phyloP scores from a whole-genome alignment of 2,329 filamentous ascomycete species.

The Fusarium coffeatum region DNA sequence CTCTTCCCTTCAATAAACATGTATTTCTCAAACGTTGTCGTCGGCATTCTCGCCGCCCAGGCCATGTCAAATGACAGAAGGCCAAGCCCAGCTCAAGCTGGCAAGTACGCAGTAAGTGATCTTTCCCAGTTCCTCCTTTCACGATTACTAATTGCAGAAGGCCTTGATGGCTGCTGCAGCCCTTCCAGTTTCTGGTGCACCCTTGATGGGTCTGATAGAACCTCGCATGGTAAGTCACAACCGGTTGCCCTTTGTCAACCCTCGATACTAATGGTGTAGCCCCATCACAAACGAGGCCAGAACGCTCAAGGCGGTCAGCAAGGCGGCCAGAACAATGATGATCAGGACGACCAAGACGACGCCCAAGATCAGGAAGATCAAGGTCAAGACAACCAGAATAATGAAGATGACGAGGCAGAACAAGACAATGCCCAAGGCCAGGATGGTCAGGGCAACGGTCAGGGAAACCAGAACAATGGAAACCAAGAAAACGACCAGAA shows the following conservation, averaged over 20 bases:
- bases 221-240: not conserved
- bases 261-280: not conserved
- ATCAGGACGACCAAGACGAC: not conserved
- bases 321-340: not conserved
- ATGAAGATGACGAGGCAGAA: not conserved
- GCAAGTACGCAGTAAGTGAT: constrained; percentile 15
- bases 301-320: not conserved
- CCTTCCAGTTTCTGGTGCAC: constrained; percentile 6
- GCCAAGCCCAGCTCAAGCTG: not conserved
- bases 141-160: not conserved
- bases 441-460: not conserved
- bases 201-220: constrained; percentile 22
- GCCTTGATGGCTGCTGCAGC: constrained; percentile 27
- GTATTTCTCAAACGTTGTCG: constrained; percentile 25
- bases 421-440: not conserved
- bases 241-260: rapidly evolving
- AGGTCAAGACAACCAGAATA: not conserved
- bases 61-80: constrained; percentile 7
- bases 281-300: not conserved
- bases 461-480: not conserved
- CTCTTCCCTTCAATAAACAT: not conserved
- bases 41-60: constrained; percentile 24
- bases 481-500: not conserved
- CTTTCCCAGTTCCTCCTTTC: rapidly evolving
- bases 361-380: not conserved